Evolutionary conservation across 331 rosid species (phyloP), one percentile per base, ranked within the genome.

Genomic region (Malus hybrid): DNA sequence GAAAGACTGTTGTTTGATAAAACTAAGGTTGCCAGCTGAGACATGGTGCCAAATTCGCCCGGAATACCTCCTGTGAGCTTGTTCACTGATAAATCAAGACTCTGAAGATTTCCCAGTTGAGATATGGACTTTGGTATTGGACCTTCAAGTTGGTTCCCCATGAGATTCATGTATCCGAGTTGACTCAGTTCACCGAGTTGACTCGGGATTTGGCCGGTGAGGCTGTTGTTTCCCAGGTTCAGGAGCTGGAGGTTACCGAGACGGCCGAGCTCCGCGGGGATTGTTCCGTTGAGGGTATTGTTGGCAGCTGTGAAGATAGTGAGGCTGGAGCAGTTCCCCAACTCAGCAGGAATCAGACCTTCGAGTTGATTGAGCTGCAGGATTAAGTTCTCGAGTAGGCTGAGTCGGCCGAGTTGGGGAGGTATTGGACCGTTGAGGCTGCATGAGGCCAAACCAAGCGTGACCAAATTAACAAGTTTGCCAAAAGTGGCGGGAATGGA

Each of bases 271-370:
- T 91, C 89, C 34, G 52, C 61, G 4, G 98, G 98, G 28, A 93
- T 79, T 10, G 96, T 85, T 13, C 89, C 96, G 30, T 86, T 89
- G 84, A 93, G 85, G 18, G 16, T 75, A 64, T 90, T 93, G 75
- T 53, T 76, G 20, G 98, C 88, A 28, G 84, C 90, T 39, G 97
- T 84, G 87, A 93, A 82, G 53, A 84, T 4, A 7, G 80, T 73
- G 82, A 93, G 96, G 80, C 92, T 85, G 18, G 93, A 85, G 66
- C 96, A 91, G 84, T 91, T 93, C 6, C 93, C 93, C 52, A 93
- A 76, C 84, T 93, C 90, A 24, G 79, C 36, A 1, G 98, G 98
- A 71, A 93, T 86, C 63, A 86, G 84, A 63, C 98, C 96, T 74
- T 50, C 79, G 14, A 93, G 85, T 24, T 77, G 87, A 65, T 93